Conservation (phyloP, 176 grass and related monocot genomes). For the Pontederia crassipes region DNA sequence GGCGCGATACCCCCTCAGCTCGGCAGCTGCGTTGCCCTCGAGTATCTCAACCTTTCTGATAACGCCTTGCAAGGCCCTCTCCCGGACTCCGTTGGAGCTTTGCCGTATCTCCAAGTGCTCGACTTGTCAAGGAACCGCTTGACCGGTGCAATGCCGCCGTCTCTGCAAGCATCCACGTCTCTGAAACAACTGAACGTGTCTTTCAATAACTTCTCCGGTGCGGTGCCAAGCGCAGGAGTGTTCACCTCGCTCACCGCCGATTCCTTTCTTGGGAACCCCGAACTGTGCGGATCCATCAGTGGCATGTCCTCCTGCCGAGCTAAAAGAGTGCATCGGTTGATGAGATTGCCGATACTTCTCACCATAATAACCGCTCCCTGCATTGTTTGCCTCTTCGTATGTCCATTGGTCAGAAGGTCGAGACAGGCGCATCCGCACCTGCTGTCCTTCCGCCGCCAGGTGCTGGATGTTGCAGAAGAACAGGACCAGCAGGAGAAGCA, state of each 20-base stretch:
- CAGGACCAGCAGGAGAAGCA: constrained; percentile 25
- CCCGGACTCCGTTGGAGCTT: constrained; percentile 41
- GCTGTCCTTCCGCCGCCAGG: not conserved
- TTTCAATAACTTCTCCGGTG: constrained; percentile 69
- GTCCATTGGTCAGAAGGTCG: not conserved
- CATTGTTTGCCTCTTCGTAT: constrained; percentile 12
- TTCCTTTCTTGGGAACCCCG: constrained; percentile 51
- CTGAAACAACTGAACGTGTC: constrained; percentile 53
- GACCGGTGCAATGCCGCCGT: constrained; percentile 29
- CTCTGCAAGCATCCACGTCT: constrained; percentile 33
- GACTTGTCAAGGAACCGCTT: constrained; percentile 68
- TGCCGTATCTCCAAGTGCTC: constrained; percentile 66
- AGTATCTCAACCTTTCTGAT: constrained; percentile 64
- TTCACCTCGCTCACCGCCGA: constrained; percentile 40
- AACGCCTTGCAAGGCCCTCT: constrained; percentile 45
- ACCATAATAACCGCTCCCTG: constrained; percentile 1
- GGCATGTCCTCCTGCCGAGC: constrained; percentile 30
- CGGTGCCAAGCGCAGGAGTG: constrained; percentile 35
- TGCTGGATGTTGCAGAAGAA: constrained; percentile 31
- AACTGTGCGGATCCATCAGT: constrained; percentile 37
- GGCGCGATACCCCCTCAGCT: constrained; percentile 60
- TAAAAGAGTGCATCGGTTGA: constrained; percentile 16
- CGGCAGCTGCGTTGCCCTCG: constrained; percentile 58
- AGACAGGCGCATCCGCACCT: not conserved
- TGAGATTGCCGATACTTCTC: constrained; percentile 19